A percentile compares a stretch with the other conserved stretches of the same genome.
These are phyloP conservation scores for Chalaropsis thielavioides DNA, from an alignment of 2,329 filamentous ascomycete genomes.

Conservation along the genomic window DNA sequence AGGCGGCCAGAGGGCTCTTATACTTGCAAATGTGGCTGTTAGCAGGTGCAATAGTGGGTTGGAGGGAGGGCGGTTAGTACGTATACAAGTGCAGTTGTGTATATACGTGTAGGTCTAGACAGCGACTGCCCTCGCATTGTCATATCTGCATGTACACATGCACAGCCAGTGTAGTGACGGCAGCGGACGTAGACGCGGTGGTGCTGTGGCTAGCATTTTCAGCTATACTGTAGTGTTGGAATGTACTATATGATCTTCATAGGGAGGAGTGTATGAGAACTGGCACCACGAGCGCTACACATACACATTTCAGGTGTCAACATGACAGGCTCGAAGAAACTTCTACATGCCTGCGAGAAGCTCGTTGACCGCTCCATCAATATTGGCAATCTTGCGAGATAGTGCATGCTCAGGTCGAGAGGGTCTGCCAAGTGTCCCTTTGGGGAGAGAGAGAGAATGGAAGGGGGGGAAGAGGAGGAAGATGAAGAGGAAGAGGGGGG, in stretches of 20 bases:
- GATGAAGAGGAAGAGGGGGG: no score
- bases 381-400: constrained; percentile 1
- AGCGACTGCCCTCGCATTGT: background rate
- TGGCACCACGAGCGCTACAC: background rate
- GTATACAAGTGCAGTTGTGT: no score
- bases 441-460: background rate
- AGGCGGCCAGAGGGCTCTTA: background rate
- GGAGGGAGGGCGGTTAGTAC: no score
- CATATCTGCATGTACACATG: background rate
- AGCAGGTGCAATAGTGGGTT: no score
- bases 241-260: background rate
- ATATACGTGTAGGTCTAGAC: background rate
- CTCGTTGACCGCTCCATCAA: background rate
- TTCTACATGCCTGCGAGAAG: constrained; percentile 4
- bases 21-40: no score
- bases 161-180: no score
- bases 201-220: no score
- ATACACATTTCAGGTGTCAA: background rate
- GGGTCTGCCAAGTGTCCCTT: background rate
- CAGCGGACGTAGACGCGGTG: no score
- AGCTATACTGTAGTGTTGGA: background rate
- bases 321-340: background rate
- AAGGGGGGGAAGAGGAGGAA: background rate
- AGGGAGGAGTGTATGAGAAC: background rate
- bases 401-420: background rate